Base-by-base conservation (phyloP, 2,329 filamentous ascomycete genomes). In the Aspergillus intermedius region DNA sequence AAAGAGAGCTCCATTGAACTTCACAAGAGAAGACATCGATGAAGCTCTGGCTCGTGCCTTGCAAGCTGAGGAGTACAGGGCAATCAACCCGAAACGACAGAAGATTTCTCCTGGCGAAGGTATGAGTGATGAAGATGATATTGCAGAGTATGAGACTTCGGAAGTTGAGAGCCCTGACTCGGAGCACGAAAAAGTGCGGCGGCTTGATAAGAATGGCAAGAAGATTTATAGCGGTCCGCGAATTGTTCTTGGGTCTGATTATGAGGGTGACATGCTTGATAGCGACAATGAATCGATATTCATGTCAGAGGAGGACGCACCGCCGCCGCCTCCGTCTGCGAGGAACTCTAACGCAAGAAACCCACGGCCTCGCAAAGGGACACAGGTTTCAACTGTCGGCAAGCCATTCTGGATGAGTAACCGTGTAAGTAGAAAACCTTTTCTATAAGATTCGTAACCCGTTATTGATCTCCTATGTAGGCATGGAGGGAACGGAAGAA, bases 401-500 rank as follows among this genome's bases (percentile, higher is more conserved):
- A 42, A 48, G 34, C 44, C 50, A 41, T 17, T 21, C 10, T 48
- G 49, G 41, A 60, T 62, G 61, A 58, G 55, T 25, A 51, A 51
- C 17, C 65, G 66, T 39, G 65, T 67, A 63, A 57, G 65, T 47
- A 17, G 32, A 7, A 12, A 37, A 17, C 22, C 41, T 35, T 65
- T 25, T 39, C 3, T 45, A 3, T 48, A 46, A 6, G 53, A 51
- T 4, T 69, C 69, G 5, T 21, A 59, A 61, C 60, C 51, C 69
- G 32, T 40, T 22, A 32, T 45, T 54, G 62, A 64, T 54, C 22
- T 32, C 2, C 25, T 22, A 15, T 40, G 42, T 52, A 70, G 70
- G 68, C 68, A 51, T 66, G 57, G 60, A 72, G 65, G 58, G 79
- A 87, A 68, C 81, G 89, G 45, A 70, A 74, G 47, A 84, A 84